Evolutionary conservation across 2,329 filamentous ascomycete species (phyloP).

Genomic region (Acrocalymma vagum): DNA sequence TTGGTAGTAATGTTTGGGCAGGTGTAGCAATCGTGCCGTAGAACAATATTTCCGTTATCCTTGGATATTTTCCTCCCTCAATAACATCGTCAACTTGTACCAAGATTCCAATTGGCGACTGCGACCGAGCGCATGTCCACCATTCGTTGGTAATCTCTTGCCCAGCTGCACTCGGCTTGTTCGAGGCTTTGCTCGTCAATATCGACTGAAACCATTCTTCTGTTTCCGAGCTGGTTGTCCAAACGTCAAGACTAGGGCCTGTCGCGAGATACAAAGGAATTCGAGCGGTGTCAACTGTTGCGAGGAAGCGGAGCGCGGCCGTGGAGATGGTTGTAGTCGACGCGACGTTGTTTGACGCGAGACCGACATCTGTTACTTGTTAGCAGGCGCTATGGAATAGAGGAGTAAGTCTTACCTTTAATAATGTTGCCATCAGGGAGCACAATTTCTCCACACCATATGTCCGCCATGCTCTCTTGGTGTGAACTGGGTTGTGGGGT

Average conservation of each 20-base stretch:
- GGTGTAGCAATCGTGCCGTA: conserved; percentile 47
- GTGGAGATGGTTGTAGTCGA: conserved; percentile 23
- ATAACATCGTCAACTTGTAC: conserved; percentile 32
- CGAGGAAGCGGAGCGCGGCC: conserved; percentile 43
- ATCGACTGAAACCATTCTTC: conserved; percentile 51
- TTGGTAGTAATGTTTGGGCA: conserved; percentile 28
- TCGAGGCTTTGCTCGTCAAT: conserved; percentile 33
- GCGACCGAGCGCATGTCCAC: conserved; percentile 47
- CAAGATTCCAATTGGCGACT: conserved; percentile 52
- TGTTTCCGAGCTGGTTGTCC: conserved; percentile 41
- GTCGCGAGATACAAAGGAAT: conserved; percentile 52
- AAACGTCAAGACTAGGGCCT: conserved; percentile 49
- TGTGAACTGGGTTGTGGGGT: conserved; percentile 2
- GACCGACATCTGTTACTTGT: conserved; percentile 32
- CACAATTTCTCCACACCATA: conserved; percentile 45
- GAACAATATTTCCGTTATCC: conserved; percentile 55
- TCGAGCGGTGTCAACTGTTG: conserved; percentile 48
- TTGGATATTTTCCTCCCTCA: conserved; percentile 11
- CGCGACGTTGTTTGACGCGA: conserved; percentile 31
- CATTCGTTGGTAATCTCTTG: conserved; percentile 28
- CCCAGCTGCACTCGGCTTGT: conserved; percentile 5
- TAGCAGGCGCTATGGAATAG: neutral
- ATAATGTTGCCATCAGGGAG: conserved; percentile 34
- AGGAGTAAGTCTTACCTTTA: conserved; percentile 24
- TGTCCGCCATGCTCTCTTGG: conserved; percentile 33